Evolutionary conservation across 495 filamentous ascomycete genomes (phyloP), one percentile per base, ranked within the genome.

Genomic region (Penicillium malachiteum): DNA sequence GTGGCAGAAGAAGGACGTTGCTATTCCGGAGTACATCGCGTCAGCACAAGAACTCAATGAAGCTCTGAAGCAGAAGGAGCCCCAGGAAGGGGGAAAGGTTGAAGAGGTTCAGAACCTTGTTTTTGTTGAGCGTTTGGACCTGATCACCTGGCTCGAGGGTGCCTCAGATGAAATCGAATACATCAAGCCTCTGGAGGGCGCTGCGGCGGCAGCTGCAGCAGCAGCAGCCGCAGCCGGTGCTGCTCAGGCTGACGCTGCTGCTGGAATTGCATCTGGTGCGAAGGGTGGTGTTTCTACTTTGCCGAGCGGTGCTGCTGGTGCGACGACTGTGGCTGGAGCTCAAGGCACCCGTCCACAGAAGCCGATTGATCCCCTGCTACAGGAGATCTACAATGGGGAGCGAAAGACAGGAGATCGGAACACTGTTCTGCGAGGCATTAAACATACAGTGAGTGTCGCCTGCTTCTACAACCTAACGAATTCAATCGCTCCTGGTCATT

Each of bases 371-470:
- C 90, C 89, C 11, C 78, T 91, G 43, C 70, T 98, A 41, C 80
- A 87, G 52, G 87, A 88, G 68, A 97, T 97, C 44, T 97, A 96
- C 68, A 87, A 87, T 57, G 87, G 87, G 9, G 94, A 98, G 74
- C 79, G 94, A 37, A 87, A 85, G 68, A 91, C 94, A 82, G 91
- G 91, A 9, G 94, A 99, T 70, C 84, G 91, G 33, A 97, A 99
- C 71, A 92, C 80, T 35, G 81, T 93, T 31, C 77, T 99, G 50
- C 77, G 90, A 41, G 94, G 94, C 2, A 88, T 91, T 59, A 97
- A 96, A 67, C 88, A 91, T 34, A 93, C 88, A 31, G 92, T 96
- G 78, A 65, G 87, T 75, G 7, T 14, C 13, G 2, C 1, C 14
- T 26, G 21, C 4, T 26, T 26, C 21, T 4, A 26, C 21, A 26